Percentiles rank a stretch among this genome's conserved stretches.
phyloP scores from a whole-genome alignment of 495 filamentous ascomycete genomes.

The Aspergillus incahuasiensis region DNA sequence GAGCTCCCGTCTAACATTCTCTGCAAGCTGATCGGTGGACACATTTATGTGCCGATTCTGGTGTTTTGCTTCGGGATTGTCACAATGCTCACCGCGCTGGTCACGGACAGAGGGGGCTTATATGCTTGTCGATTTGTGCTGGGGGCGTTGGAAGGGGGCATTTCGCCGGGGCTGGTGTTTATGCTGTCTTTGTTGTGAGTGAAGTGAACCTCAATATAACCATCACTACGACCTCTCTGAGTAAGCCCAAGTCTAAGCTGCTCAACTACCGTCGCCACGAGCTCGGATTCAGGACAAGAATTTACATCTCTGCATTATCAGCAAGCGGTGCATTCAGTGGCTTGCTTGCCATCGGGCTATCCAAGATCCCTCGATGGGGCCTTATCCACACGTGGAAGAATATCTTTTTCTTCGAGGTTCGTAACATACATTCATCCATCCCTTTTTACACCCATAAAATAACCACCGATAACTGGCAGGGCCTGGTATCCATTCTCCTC shows the following conservation, averaged over 20 bases:
- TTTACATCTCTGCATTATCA: constrained; percentile 12
- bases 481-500: constrained; percentile 5
- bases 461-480: too few relatives aligned
- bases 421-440: background rate
- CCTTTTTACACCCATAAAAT: background rate
- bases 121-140: background rate
- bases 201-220: too few relatives aligned
- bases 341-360: constrained; percentile 6
- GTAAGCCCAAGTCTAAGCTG: background rate
- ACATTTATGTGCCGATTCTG: background rate
- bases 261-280: constrained; percentile 10
- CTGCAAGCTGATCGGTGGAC: constrained; percentile 2
- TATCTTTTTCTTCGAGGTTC: constrained; percentile 13
- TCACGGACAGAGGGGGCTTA: background rate
- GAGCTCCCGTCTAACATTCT: constrained; percentile 4
- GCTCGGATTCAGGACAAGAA: constrained; percentile 10
- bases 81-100: background rate
- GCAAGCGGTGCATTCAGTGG: constrained; percentile 10
- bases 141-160: constrained; percentile 3
- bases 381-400: constrained; percentile 8
- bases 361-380: constrained; percentile 7
- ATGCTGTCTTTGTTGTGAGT: constrained; percentile 5
- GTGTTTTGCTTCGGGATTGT: constrained; percentile 1
- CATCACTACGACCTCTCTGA: background rate
- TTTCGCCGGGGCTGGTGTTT: constrained; percentile 3